These are phyloP conservation scores for Ascochyta koolunga DNA, from an alignment of 2,329 filamentous ascomycete species.

Conservation along the genomic window DNA sequence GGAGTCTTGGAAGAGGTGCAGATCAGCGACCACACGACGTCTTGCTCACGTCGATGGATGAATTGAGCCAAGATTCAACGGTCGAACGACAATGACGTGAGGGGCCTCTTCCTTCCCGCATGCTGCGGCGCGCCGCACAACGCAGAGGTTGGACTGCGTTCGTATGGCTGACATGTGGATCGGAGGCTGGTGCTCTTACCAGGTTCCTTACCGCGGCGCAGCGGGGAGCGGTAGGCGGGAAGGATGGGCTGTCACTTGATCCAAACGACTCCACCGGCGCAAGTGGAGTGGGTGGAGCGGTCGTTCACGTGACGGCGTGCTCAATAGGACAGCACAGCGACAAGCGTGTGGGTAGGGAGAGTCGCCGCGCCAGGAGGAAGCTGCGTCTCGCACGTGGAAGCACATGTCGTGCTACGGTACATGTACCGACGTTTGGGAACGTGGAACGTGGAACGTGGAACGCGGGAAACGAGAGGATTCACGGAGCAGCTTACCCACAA, in stretches of 20 bases:
- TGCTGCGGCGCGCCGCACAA: conserved; percentile 37
- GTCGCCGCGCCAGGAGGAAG: not conserved
- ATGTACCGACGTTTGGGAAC: not conserved
- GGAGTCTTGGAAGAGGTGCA: conserved; percentile 2
- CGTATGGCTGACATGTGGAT: conserved; percentile 25
- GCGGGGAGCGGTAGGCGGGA: conserved; percentile 38
- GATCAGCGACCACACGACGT: conserved; percentile 2
- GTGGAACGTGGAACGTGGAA: not conserved
- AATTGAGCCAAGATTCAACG: conserved; percentile 6
- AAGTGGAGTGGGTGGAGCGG: not conserved
- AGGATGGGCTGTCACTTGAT: conserved; percentile 41
- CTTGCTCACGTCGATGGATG: not conserved
- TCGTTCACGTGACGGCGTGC: conserved; percentile 3
- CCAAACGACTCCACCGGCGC: conserved; percentile 14
- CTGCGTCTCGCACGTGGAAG: conserved; percentile 4
- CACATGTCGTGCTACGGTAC: not conserved
- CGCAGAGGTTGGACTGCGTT: conserved; percentile 7
- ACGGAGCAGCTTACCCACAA: no score
- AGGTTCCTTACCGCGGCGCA: conserved; percentile 29
- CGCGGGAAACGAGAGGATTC: not conserved
- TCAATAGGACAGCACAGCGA: not conserved
- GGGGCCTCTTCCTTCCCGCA: conserved; percentile 10
- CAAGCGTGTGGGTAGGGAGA: no score
- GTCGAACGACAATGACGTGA: conserved; percentile 5
- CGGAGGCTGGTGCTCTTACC: conserved; percentile 23